Evolutionary conservation across 2,329 filamentous ascomycete species (phyloP), one percentile per base, ranked within the genome.

Genomic region (Fusarium continuum): DNA sequence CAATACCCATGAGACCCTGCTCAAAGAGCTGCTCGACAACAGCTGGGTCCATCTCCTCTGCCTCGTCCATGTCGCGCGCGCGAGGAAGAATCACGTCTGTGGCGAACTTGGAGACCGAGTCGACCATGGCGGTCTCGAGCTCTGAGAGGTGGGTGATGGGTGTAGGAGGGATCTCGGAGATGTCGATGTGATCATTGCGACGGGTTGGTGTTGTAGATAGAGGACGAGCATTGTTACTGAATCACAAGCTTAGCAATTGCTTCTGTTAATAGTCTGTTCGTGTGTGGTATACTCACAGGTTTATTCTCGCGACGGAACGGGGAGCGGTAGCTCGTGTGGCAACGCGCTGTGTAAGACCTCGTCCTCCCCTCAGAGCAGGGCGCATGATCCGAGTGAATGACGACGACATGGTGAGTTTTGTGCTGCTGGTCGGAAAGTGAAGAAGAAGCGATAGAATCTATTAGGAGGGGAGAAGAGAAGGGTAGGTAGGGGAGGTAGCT

Each of bases 1-100:
- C 95, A 65, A 99, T 86, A 61, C 93, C 91, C 95, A 99, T 99
- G 44, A 99, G 82, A 1, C 95, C 95, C 76, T 98, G 93, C 82
- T 99, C 95, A 72, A 99, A 99, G 47, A 97, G 85, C 79, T 95
- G 91, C 81, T 97, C 93, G 6, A 99, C 90, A 8, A 99, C 79
- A 2, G 84, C 76, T 0, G 92, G 88, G 76, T 98, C 95, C 95
- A 99, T 98, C 55, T 85, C 79, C 83, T 99, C 95, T 25, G 90
- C 89, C 83, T 99, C 95, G 76, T 99, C 95, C 95, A 99, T 99
- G 16, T 96, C 93, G 55, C 95, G 91, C 10, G 92, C 93, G 77
- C 93, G 94, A 50, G 95, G 95, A 46, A 93, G 86, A 68, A 99
- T 90, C 25, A 93, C 86, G 52, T 97, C 93, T 73, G 87, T 88